Evolutionary conservation across 2,329 filamentous ascomycete species (phyloP).

Genomic region (Pseudogymnoascus sp.): DNA sequence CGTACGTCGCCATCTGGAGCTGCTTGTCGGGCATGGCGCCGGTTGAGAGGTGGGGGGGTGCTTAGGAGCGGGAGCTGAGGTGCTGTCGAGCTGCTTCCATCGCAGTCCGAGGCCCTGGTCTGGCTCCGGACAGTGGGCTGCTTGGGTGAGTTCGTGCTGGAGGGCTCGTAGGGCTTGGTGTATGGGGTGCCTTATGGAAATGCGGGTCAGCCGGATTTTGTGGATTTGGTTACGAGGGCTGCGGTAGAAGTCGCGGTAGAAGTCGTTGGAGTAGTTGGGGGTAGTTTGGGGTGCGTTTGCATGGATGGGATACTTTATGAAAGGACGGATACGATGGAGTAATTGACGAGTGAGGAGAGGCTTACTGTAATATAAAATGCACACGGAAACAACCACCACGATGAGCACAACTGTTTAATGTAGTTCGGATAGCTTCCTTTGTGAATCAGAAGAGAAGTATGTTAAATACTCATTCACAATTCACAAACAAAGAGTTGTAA

Average conservation of each 20-base stretch:
- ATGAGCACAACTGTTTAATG: not conserved
- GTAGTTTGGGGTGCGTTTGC: not conserved
- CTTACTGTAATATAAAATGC: not conserved
- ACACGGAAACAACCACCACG: not conserved
- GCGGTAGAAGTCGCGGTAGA: not conserved
- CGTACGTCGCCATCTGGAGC: conserved; percentile 80
- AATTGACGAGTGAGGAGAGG: not conserved
- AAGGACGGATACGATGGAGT: not conserved
- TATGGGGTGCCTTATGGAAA: not conserved
- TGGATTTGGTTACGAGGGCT: not conserved
- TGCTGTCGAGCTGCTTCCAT: not conserved
- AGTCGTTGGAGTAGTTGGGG: not conserved
- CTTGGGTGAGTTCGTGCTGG: not conserved
- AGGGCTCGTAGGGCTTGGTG: conserved; percentile 1
- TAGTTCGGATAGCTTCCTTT: not conserved
- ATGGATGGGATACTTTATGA: conserved; percentile 2
- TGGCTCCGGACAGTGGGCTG: not conserved
- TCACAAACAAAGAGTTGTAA: not conserved
- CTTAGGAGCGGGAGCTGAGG: not conserved
- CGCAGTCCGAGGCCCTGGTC: not conserved
- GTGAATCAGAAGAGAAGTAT: not conserved
- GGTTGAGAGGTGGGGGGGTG: not conserved
- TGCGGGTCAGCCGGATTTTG: conserved; percentile 3
- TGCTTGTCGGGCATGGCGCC: conserved; percentile 69
- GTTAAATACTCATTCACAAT: not conserved